These are phyloP conservation scores for Kregervanrija delftensis DNA, from an alignment of 805 yeast genomes.

Conservation along the genomic window DNA sequence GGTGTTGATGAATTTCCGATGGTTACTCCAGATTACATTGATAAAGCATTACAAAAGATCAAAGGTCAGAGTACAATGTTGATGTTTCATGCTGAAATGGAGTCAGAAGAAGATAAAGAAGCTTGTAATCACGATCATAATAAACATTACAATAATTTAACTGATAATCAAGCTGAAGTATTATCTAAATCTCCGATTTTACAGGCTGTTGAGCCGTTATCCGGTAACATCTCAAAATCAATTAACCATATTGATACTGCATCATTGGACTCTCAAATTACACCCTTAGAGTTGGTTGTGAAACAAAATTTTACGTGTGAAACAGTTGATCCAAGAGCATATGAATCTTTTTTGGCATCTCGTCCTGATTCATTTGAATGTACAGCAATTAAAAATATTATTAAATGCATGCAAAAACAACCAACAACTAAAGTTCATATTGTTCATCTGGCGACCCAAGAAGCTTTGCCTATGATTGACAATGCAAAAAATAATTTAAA, in stretches of 20 bases:
- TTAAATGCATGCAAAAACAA: slow-evolving; percentile 48
- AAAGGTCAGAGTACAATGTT: slow-evolving; percentile 60
- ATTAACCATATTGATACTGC: slow-evolving; percentile 8
- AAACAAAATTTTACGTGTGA: slow-evolving; percentile 26
- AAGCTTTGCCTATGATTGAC: slow-evolving; percentile 68
- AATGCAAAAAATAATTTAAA: slow-evolving; percentile 49
- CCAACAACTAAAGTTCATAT: slow-evolving; percentile 73
- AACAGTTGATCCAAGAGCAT: slow-evolving; percentile 51
- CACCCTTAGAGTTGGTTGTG: slow-evolving; percentile 20
- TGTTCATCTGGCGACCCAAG: slow-evolving; percentile 83
- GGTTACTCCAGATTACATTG: slow-evolving; percentile 57
- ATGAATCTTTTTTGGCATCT: slow-evolving; percentile 69
- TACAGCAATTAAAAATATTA: slow-evolving; percentile 70
- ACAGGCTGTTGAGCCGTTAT: slow-evolving; percentile 53
- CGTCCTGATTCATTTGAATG: slow-evolving; percentile 87
- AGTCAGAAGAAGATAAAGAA: slow-evolving; percentile 21
- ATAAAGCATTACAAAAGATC: slow-evolving; percentile 57
- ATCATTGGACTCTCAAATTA: slow-evolving; percentile 15
- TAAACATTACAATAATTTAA: slow-evolving; percentile 20
- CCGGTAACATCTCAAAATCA: slow-evolving; percentile 37
- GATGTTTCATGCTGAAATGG: slow-evolving; percentile 94
- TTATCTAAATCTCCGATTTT: slow-evolving; percentile 49
- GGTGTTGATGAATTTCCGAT: slow-evolving; percentile 97
- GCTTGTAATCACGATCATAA: slow-evolving; percentile 9
- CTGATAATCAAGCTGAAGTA: slow-evolving; percentile 45